Conservation (phyloP, 306 rosid genomes). For the Pyrus betulifolia region DNA sequence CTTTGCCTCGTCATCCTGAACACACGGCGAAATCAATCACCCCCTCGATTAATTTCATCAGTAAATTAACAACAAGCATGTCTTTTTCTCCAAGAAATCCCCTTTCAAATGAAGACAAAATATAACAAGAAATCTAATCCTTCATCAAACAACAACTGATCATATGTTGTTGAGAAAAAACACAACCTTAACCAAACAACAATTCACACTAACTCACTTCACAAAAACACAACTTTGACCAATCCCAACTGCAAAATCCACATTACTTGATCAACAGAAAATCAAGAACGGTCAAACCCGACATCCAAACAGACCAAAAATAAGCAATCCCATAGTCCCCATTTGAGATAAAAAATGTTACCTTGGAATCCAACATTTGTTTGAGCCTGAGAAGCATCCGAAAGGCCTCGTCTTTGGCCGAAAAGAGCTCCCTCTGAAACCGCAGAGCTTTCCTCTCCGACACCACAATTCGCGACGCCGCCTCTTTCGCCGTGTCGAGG, state of each 20-base stretch:
- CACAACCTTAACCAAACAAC: not conserved
- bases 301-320: not conserved
- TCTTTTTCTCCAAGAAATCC: not conserved
- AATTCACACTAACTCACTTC: conserved; percentile 21
- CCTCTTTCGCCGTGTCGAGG: conserved; percentile 74
- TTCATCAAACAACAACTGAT: not conserved
- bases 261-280: conserved; percentile 10
- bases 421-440: conserved; percentile 49
- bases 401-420: conserved; percentile 58
- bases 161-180: not conserved
- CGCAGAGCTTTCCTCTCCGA: conserved; percentile 60
- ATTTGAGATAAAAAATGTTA: conserved; percentile 1
- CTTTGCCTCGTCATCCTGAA: conserved; percentile 62
- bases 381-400: conserved; percentile 70
- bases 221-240: conserved; percentile 1
- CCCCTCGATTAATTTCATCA: not conserved
- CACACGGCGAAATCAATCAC: conserved; percentile 5
- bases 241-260: not conserved
- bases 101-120: not conserved
- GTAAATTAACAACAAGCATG: not conserved
- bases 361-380: conserved; percentile 75
- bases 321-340: conserved; percentile 2
- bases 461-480: conserved; percentile 66
- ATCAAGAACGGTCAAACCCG: not conserved
- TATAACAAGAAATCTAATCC: not conserved